Evolutionary conservation across 257 asterid species (phyloP).

Genomic region (Cynanchum wilfordii): DNA sequence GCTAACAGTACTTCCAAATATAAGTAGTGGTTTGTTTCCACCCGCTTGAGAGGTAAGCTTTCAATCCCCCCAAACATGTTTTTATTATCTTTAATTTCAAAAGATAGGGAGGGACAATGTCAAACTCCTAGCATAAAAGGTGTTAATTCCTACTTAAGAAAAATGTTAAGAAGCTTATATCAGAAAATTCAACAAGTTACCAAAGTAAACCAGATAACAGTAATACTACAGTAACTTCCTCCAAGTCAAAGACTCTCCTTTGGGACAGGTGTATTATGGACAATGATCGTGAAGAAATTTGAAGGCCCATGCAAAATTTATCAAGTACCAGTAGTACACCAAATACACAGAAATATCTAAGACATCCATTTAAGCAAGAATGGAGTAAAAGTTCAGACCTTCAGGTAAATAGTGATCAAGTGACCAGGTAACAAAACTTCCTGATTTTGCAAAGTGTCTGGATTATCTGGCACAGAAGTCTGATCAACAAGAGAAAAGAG

Average conservation of each 20-base stretch:
- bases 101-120: too few relatives aligned
- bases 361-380: neutral
- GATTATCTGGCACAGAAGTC: constrained; percentile 87
- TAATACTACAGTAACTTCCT: too few relatives aligned
- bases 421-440: constrained; percentile 96
- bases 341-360: neutral
- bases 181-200: neutral
- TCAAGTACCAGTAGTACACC: constrained; percentile 1
- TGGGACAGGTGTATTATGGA: neutral
- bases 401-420: constrained; percentile 77
- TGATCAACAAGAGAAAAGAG: constrained; percentile 91
- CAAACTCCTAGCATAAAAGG: too few relatives aligned
- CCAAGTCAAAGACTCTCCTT: too few relatives aligned
- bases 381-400: constrained; percentile 42
- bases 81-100: too few relatives aligned
- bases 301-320: neutral
- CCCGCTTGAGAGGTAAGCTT: neutral
- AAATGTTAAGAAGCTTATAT: neutral
- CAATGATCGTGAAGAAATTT: neutral
- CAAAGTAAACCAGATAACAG: neutral
- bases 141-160: too few relatives aligned
- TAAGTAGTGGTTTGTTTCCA: too few relatives aligned
- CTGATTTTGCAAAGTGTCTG: constrained; percentile 91
- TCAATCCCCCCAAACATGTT: too few relatives aligned
- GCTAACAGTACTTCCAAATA: too few relatives aligned